Conservation (phyloP, 176 grass and related monocot species). For the Bromus sterilis region DNA sequence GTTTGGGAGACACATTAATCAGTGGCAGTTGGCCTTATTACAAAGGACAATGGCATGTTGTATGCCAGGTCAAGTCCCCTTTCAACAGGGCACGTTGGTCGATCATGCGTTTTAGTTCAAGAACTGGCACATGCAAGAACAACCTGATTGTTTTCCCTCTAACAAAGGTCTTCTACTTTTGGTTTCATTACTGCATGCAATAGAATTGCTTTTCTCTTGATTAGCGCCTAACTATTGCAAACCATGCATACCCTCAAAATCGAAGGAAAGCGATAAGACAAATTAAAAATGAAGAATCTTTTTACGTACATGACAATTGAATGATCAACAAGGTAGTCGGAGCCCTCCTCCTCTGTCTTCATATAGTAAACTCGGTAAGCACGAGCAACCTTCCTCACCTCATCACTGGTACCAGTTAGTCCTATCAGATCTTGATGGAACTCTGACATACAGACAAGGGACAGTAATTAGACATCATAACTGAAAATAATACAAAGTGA, state of each 20-base stretch:
- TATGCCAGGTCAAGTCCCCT: neutral
- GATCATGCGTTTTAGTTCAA: neutral
- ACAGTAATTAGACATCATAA: neutral
- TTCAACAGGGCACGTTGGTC: neutral
- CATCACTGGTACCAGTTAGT: conserved; percentile 63
- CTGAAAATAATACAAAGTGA: neutral
- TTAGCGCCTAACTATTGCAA: neutral
- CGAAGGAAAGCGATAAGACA: neutral
- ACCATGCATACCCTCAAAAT: neutral
- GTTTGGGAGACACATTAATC: neutral
- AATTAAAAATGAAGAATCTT: neutral
- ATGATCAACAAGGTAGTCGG: conserved; percentile 96
- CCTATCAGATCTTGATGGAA: conserved; percentile 68
- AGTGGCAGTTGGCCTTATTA: neutral
- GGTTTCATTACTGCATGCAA: neutral
- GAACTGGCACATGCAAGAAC: neutral
- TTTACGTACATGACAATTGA: conserved; percentile 90
- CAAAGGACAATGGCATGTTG: neutral
- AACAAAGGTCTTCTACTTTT: neutral
- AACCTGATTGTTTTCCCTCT: neutral
- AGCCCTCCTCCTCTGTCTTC: conserved; percentile 87
- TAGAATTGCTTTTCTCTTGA: neutral
- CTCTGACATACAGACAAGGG: conserved; percentile 11
- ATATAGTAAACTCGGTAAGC: conserved; percentile 87
- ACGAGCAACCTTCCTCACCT: conserved; percentile 67